These are phyloP conservation scores for Plantago rigida DNA, from an alignment of 305 asterid genomes.

Conservation along the genomic window DNA sequence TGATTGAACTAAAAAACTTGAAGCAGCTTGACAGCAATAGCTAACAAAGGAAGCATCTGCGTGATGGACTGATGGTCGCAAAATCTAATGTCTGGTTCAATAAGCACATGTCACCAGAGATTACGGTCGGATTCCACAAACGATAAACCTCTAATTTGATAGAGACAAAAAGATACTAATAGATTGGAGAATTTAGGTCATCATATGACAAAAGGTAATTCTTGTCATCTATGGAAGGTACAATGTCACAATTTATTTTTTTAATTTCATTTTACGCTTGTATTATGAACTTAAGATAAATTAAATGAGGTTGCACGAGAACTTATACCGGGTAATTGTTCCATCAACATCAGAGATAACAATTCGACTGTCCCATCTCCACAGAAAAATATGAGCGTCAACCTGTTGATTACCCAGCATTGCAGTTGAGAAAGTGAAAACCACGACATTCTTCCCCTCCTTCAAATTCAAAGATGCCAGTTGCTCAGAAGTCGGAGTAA, in stretches of 20 bases:
- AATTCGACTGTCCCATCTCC: constrained; percentile 79
- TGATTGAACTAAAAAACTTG: too few relatives aligned
- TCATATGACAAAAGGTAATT: neutral
- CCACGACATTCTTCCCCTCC: constrained; percentile 62
- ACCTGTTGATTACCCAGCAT: constrained; percentile 95
- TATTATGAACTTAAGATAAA: neutral
- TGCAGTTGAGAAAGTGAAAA: constrained; percentile 76
- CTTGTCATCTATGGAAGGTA: neutral
- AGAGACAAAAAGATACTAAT: neutral
- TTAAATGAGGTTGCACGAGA: constrained; percentile 14
- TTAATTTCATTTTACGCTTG: neutral
- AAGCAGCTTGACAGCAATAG: too few relatives aligned
- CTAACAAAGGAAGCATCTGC: too few relatives aligned
- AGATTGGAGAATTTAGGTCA: neutral
- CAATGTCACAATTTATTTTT: neutral
- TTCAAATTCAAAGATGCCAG: constrained; percentile 66
- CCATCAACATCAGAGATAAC: constrained; percentile 98
- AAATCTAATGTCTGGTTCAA: too few relatives aligned
- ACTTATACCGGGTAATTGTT: constrained; percentile 72
- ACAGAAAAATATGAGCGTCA: constrained; percentile 76
- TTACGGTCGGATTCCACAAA: too few relatives aligned
- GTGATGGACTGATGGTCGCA: too few relatives aligned
- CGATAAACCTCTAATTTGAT: too few relatives aligned
- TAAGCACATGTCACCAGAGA: too few relatives aligned
- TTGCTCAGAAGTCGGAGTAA: constrained; percentile 69